Conservation (phyloP, 2,329 filamentous ascomycete species). For the Chaetomiaceae sp. region DNA sequence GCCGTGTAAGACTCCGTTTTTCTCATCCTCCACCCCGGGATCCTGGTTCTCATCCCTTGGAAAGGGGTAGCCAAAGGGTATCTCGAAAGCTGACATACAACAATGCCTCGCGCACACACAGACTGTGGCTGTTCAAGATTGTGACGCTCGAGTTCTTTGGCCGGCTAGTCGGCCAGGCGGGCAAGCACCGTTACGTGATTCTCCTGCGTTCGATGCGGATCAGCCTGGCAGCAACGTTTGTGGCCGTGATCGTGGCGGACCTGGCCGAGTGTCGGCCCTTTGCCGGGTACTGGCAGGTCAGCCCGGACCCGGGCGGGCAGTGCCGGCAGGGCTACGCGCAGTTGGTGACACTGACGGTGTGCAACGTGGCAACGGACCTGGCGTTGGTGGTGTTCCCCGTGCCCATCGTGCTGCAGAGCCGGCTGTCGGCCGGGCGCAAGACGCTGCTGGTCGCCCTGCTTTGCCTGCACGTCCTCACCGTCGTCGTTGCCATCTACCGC, state of each 20-base stretch:
- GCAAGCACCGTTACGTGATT: conserved; percentile 68
- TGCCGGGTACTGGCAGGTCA: conserved; percentile 69
- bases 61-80: too few relatives aligned
- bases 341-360: conserved; percentile 76
- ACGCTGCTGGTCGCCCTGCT: conserved; percentile 74
- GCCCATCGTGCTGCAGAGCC: conserved; percentile 74
- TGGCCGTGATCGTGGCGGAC: conserved; percentile 73
- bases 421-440: conserved; percentile 72
- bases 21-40: background rate
- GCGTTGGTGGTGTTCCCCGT: conserved; percentile 84
- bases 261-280: conserved; percentile 79
- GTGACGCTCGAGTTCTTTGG: conserved; percentile 88
- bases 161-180: conserved; percentile 70
- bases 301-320: conserved; percentile 74
- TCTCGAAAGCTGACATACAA: too few relatives aligned
- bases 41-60: background rate
- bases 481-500: conserved; percentile 72
- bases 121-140: conserved; percentile 87
- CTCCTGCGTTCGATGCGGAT: conserved; percentile 67
- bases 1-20: conserved; percentile 56
- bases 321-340: conserved; percentile 85
- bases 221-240: conserved; percentile 69
- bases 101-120: conserved; percentile 32
- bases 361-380: conserved; percentile 83
- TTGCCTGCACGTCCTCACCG: conserved; percentile 71